A percentile compares a stretch with the other conserved stretches of the same genome.
Evolutionary conservation across 2,329 filamentous ascomycete species (phyloP).

Genomic region (Xylaria sp.): DNA sequence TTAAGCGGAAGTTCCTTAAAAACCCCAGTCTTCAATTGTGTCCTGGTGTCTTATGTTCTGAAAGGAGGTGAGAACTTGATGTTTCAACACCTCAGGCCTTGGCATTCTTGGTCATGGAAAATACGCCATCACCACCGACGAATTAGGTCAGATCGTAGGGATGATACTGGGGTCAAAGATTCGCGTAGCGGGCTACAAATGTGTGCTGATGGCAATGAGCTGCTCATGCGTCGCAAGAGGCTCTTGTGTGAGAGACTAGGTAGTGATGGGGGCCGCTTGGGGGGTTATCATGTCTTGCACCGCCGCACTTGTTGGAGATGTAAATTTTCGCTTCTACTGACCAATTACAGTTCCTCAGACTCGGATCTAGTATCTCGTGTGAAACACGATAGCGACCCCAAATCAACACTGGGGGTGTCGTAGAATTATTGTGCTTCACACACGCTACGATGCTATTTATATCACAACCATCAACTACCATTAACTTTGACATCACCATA

Average conservation of each 20-base stretch:
- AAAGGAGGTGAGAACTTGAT: too few relatives aligned
- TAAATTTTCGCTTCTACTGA: background rate
- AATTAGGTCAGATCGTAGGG: background rate
- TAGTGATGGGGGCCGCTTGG: background rate
- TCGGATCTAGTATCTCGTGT: background rate
- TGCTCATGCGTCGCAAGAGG: background rate
- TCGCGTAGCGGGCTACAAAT: background rate
- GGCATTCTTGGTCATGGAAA: background rate
- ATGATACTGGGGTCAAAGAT: background rate
- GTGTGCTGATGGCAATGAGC: background rate
- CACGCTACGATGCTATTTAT: background rate
- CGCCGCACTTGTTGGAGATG: background rate
- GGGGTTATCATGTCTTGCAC: background rate
- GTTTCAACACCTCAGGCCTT: too few relatives aligned
- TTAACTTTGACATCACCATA: background rate
- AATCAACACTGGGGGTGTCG: background rate
- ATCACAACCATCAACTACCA: background rate
- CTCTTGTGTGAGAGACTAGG: background rate
- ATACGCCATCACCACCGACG: background rate
- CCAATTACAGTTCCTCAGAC: background rate
- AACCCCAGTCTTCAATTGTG: too few relatives aligned
- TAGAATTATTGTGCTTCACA: background rate
- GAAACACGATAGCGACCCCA: background rate
- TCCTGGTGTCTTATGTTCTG: too few relatives aligned
- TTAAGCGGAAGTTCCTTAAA: too few relatives aligned